Evolutionary conservation across 1,139 yeast genomes (phyloP).

Genomic region (Candida sanyaensis): DNA sequence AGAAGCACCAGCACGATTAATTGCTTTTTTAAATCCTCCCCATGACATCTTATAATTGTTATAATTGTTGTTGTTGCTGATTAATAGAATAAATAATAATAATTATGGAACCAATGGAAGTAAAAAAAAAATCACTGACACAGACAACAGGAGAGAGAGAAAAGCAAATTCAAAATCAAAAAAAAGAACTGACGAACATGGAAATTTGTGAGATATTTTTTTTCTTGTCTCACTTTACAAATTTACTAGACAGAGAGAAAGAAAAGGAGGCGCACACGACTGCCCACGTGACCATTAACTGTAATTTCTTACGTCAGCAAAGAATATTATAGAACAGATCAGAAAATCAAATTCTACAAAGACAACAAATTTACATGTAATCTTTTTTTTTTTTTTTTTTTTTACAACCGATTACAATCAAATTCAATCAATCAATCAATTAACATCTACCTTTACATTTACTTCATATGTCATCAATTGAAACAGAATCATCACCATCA

Average conservation of each 20-base stretch:
- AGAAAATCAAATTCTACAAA: not conserved
- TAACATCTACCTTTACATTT: not conserved
- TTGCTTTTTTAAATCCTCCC: slow-evolving; percentile 96
- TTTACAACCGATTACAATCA: too few relatives aligned
- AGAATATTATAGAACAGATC: too few relatives aligned
- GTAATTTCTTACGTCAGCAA: too few relatives aligned
- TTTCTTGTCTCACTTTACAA: too few relatives aligned
- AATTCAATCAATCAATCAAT: too few relatives aligned
- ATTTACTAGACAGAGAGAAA: too few relatives aligned
- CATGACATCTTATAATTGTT: slow-evolving; percentile 88
- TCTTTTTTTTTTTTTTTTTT: too few relatives aligned
- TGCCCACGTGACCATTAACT: not conserved
- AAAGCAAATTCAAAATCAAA: too few relatives aligned
- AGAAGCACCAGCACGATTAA: slow-evolving; percentile 92
- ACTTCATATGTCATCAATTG: not conserved
- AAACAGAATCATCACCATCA: not conserved
- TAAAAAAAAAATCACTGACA: not conserved
- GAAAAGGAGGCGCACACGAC: not conserved
- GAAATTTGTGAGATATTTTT: too few relatives aligned
- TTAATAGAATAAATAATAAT: not conserved
- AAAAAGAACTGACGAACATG: not conserved
- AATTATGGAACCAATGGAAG: not conserved
- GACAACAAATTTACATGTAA: not conserved
- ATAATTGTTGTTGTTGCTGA: not conserved
- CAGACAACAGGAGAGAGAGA: not conserved